Evolutionary conservation across 257 asterid species (phyloP).

Genomic region (Fraxinus pennsylvanica): DNA sequence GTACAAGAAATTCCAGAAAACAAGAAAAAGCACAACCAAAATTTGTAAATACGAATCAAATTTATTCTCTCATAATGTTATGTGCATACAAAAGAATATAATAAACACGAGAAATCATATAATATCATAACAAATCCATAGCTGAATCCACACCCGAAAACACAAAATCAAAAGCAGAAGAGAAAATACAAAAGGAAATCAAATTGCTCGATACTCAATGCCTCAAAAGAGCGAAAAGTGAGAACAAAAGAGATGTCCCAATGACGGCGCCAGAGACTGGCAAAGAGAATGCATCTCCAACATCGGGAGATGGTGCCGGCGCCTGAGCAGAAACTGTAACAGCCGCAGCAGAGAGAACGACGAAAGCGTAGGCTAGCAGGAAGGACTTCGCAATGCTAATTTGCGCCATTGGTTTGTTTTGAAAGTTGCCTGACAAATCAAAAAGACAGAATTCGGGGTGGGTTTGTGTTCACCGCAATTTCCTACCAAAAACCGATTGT

Average conservation of each 20-base stretch:
- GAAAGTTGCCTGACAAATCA: no score
- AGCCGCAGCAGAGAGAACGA: conserved; percentile 33
- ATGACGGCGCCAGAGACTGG: conserved; percentile 40
- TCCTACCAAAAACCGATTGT: no score
- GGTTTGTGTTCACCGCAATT: no score
- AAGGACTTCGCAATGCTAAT: conserved; percentile 34
- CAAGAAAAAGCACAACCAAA: background rate
- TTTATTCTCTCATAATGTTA: background rate
- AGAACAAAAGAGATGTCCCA: conserved; percentile 37
- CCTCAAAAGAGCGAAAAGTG: no score
- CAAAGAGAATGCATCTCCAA: conserved; percentile 50
- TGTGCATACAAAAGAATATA: background rate
- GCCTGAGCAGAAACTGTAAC: conserved; percentile 49
- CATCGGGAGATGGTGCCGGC: conserved; percentile 38
- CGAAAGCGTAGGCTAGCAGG: conserved; percentile 28
- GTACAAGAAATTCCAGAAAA: background rate
- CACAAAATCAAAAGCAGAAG: background rate
- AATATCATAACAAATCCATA: background rate
- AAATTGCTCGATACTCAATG: conserved; percentile 28
- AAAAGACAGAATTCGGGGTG: no score
- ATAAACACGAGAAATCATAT: background rate
- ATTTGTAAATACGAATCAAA: background rate
- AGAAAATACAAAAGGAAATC: background rate
- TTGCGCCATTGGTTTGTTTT: conserved; percentile 44
- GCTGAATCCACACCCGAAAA: background rate